These are phyloP conservation scores for Alternaria sp. DNA, from an alignment of 2,329 filamentous ascomycete species.

Conservation along the genomic window DNA sequence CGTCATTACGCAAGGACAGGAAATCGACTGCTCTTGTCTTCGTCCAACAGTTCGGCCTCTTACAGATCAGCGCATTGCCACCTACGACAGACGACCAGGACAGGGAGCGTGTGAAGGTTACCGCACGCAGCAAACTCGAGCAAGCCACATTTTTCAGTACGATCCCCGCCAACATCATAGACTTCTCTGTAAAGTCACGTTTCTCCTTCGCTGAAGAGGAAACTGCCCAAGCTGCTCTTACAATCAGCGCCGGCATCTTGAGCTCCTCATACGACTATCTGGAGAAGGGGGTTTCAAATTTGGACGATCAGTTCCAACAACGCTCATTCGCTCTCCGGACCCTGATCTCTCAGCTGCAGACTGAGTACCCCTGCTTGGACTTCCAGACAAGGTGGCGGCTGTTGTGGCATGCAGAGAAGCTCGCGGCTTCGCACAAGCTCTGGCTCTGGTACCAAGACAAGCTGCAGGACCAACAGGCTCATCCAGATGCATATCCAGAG, in stretches of 20 bases:
- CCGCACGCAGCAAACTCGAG: constrained; percentile 87
- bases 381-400: constrained; percentile 77
- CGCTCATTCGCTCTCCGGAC: constrained; percentile 77
- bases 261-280: constrained; percentile 79
- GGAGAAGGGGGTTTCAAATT: constrained; percentile 73
- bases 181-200: constrained; percentile 75
- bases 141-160: constrained; percentile 94
- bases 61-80: constrained; percentile 63
- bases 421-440: constrained; percentile 78
- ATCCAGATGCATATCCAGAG: constrained; percentile 65
- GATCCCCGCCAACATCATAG: constrained; percentile 83
- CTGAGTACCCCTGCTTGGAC: constrained; percentile 70
- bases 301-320: constrained; percentile 81
- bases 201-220: constrained; percentile 73
- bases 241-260: constrained; percentile 82
- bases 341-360: constrained; percentile 74
- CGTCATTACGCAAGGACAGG: constrained; percentile 49
- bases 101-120: constrained; percentile 63
- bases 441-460: constrained; percentile 83
- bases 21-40: constrained; percentile 61
- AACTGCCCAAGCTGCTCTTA: constrained; percentile 76
- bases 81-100: constrained; percentile 65
- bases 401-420: constrained; percentile 89
- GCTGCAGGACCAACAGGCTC: constrained; percentile 72
- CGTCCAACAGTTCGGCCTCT: constrained; percentile 65